These are phyloP conservation scores for Rhizophagus sp. DNA, from an alignment of 192 early-diverging fungal genomes.

Conservation along the genomic window DNA sequence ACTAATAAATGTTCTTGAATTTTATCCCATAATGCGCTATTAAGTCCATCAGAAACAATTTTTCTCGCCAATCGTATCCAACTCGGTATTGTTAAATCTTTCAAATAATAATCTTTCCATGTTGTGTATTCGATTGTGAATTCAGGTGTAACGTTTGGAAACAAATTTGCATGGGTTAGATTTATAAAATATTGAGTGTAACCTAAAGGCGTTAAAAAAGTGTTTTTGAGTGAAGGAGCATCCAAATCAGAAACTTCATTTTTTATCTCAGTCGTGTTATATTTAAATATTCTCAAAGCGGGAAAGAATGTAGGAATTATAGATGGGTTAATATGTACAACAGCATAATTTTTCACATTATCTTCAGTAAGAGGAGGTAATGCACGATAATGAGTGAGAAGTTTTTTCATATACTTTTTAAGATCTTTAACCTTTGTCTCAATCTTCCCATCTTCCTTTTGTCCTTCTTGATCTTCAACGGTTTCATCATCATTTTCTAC, in stretches of 20 bases:
- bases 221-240: conserved; percentile 27
- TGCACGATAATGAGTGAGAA: conserved; percentile 37
- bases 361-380: conserved; percentile 18
- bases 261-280: conserved; percentile 30
- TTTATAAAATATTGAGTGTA: conserved; percentile 48
- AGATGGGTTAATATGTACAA: conserved; percentile 54
- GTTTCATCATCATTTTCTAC: conserved; percentile 6
- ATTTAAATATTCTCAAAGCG: conserved; percentile 52
- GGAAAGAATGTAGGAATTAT: conserved; percentile 61
- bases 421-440: background rate
- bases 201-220: conserved; percentile 39
- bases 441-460: background rate
- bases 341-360: conserved; percentile 18
- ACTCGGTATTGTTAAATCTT: conserved; percentile 43
- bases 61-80: conserved; percentile 48
- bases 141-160: conserved; percentile 29
- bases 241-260: background rate
- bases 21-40: no score
- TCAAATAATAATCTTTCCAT: conserved; percentile 45
- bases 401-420: conserved; percentile 30
- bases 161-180: conserved; percentile 37
- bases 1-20: no score
- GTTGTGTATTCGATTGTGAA: conserved; percentile 55
- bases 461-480: no score
- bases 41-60: conserved; percentile 1